Evolutionary conservation across 2,329 filamentous ascomycete genomes (phyloP), one percentile per base, ranked within the genome.

Genomic region (Penicillium fuscoglaucum): DNA sequence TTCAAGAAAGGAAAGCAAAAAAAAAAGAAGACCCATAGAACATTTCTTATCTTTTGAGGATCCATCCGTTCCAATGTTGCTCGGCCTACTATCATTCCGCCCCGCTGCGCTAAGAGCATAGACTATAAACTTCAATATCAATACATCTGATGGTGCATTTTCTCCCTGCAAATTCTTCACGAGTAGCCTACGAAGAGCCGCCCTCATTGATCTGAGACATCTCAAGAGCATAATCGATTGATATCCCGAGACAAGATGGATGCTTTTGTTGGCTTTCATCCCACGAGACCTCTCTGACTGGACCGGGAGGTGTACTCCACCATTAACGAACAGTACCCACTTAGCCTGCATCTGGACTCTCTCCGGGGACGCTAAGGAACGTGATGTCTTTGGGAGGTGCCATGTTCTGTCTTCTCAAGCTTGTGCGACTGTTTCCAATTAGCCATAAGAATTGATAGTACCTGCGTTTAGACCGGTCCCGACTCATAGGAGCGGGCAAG

Each of bases 11-110:
- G 35, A 44, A 43, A 44, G 21, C 15, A n/a, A 33, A 26, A 35
- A 49, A 51, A 51, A 35, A 55, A 29, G 49, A 62, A 61, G 48
- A 46, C 43, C 46, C 51, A 40, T 58, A 59, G 54, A 64, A 61
- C 45, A 28, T 55, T 57, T 46, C 57, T 58, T 56, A 59, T 61
- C 60, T 62, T 61, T 45, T 54, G 28, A 28, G 41, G 35, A 31
- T 52, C 53, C 59, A 52, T 48, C 37, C 54, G 39, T 26, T 6
- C 26, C 26, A 26, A 26, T 1, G 26, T 47, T 35, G 40, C 41
- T 45, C 48, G 39, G 35, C 29, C 31, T 39, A 19, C 49, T 51
- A 45, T 29, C 21, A 21, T 41, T 52, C 28, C 51, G 50, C 55
- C 46, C 47, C 56, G 44, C 47, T 53, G n/a, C 45, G 21, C 50